phyloP scores from a whole-genome alignment of 257 asterid species.

The Anisodus acutangulus region DNA sequence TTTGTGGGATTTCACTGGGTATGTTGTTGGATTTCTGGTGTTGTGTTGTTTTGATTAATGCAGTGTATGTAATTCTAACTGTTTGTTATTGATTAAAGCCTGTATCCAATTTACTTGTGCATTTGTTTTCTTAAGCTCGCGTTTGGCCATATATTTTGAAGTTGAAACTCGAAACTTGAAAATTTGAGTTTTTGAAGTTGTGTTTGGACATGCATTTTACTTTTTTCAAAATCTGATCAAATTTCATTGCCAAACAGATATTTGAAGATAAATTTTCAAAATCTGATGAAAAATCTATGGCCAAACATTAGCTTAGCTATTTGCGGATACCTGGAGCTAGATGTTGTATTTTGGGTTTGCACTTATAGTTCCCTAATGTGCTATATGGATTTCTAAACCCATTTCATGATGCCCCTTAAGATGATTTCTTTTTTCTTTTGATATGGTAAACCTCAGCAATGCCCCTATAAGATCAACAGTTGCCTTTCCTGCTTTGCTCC shows the following conservation, averaged over 20 bases:
- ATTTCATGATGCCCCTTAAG: not conserved
- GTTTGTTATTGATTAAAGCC: conserved; percentile 1
- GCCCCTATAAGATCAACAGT: not conserved
- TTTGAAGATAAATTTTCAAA: no score
- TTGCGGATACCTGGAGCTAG: not conserved
- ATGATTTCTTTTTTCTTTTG: not conserved
- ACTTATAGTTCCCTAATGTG: not conserved
- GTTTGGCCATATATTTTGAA: no score
- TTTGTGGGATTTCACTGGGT: no score
- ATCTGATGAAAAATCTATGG: no score
- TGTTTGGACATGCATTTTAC: no score
- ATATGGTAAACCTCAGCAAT: not conserved
- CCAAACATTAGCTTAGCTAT: not conserved
- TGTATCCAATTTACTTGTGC: not conserved
- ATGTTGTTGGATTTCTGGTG: not conserved
- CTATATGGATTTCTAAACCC: not conserved
- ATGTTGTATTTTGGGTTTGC: conserved; percentile 19
- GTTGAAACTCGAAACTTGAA: no score
- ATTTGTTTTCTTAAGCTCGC: not conserved
- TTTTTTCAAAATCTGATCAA: no score
- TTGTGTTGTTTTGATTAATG: not conserved
- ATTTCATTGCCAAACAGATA: no score
- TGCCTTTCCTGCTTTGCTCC: not conserved
- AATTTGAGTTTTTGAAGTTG: no score
- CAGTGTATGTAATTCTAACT: not conserved